A percentile compares a stretch with the other conserved stretches of the same genome.
Conservation (phyloP, 192 early-diverging fungal species). For the Linnemannia zychae region DNA sequence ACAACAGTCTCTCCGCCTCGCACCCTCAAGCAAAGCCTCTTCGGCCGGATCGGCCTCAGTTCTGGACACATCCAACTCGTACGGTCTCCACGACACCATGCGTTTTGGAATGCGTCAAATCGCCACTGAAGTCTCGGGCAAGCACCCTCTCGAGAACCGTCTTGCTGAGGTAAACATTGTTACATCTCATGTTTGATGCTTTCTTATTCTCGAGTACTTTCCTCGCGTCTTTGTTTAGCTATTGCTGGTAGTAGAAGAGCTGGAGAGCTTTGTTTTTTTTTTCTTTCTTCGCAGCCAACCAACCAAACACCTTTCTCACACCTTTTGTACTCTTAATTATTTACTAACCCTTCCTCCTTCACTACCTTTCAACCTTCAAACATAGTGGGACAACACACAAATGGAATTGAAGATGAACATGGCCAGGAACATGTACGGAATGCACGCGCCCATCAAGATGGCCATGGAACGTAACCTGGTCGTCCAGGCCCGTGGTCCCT, state of each 20-base stretch:
- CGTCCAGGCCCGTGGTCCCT: constrained; percentile 62
- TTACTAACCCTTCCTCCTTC: too few relatives aligned
- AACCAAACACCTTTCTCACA: too few relatives aligned
- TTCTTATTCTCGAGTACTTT: neutral
- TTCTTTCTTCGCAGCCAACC: too few relatives aligned
- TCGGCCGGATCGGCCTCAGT: constrained; percentile 46
- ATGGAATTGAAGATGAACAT: constrained; percentile 83
- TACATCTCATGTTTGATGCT: neutral
- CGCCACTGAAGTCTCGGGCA: constrained; percentile 68
- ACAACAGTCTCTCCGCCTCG: constrained; percentile 55
- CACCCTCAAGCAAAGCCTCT: constrained; percentile 43
- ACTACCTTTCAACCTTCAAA: neutral
- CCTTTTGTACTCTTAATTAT: too few relatives aligned
- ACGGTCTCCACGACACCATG: constrained; percentile 87
- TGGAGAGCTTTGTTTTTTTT: too few relatives aligned
- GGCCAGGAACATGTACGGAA: constrained; percentile 85
- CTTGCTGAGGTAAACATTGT: constrained; percentile 68
- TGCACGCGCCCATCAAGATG: constrained; percentile 93
- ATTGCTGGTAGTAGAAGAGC: too few relatives aligned
- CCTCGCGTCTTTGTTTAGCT: too few relatives aligned
- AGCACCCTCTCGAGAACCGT: constrained; percentile 87
- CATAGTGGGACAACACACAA: constrained; percentile 90
- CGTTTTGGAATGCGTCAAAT: constrained; percentile 80
- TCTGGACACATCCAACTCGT: constrained; percentile 65
- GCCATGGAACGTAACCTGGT: constrained; percentile 91